phyloP scores from a whole-genome alignment of 2,329 filamentous ascomycete species.

The Exophiala mesophila region DNA sequence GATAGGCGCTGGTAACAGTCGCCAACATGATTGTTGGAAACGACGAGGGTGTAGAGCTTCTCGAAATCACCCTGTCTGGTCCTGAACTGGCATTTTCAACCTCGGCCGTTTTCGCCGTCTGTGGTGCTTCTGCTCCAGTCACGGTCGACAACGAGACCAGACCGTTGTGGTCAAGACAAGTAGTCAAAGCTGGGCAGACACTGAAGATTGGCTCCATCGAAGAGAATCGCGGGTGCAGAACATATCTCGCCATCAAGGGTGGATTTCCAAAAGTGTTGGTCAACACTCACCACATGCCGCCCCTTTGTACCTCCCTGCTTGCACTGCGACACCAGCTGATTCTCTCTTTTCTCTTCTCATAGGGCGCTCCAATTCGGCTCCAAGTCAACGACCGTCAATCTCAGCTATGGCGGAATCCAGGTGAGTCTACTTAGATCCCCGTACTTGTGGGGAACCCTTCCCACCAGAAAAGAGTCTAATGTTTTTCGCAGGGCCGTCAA shows the following conservation, averaged over 20 bases:
- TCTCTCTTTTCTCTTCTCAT: too few species aligned
- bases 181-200: constrained; percentile 47
- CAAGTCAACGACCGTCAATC: constrained; percentile 55
- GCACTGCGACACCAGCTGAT: too few species aligned
- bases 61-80: constrained; percentile 59
- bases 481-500: too few species aligned
- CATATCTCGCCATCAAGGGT: constrained; percentile 55
- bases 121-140: constrained; percentile 51
- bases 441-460: too few species aligned
- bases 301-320: too few species aligned
- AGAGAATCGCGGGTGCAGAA: constrained; percentile 55
- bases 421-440: constrained; percentile 52
- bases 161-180: constrained; percentile 53
- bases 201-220: constrained; percentile 55
- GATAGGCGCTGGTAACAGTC: too few species aligned
- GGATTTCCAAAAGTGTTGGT: too few species aligned
- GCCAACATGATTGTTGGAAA: constrained; percentile 60
- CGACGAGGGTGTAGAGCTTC: constrained; percentile 43
- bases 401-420: constrained; percentile 57
- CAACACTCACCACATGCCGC: too few species aligned
- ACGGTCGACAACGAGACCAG: constrained; percentile 44
- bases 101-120: constrained; percentile 52
- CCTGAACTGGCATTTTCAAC: constrained; percentile 55
- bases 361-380: constrained; percentile 55
- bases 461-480: too few species aligned